phyloP scores from a whole-genome alignment of 108 stramenopile species.

The Hondaea fermentalgiana region DNA sequence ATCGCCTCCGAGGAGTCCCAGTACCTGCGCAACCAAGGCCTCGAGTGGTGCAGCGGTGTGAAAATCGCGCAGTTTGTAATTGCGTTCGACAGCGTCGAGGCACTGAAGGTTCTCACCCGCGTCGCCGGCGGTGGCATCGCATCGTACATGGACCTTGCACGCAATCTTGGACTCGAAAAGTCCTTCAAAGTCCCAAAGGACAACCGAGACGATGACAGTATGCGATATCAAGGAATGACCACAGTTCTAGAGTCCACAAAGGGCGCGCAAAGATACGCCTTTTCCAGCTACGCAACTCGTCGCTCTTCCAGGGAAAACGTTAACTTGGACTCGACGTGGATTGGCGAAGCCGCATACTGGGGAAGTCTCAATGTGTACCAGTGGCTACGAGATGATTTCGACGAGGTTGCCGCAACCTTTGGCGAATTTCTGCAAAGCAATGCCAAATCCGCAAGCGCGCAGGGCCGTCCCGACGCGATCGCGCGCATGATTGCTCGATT shows the following conservation, averaged over 20 bases:
- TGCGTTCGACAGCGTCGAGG: background rate
- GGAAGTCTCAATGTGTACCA: background rate
- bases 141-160: too few species aligned
- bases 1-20: background rate
- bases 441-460: background rate
- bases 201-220: too few species aligned
- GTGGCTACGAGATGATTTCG: background rate
- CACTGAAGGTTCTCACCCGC: background rate
- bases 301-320: background rate
- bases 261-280: background rate
- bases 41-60: background rate
- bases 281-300: background rate
- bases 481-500: background rate
- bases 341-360: background rate
- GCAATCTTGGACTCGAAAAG: too few species aligned
- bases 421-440: background rate
- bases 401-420: background rate
- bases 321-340: background rate
- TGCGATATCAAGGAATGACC: background rate
- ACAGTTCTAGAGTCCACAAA: background rate
- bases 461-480: too few species aligned
- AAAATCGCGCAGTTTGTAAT: background rate
- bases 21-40: too few species aligned
- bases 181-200: too few species aligned
- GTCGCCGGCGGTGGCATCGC: background rate